Evolutionary conservation across 106 monocot genomes (phyloP).

Genomic region (Dioscorea zingiberensis): DNA sequence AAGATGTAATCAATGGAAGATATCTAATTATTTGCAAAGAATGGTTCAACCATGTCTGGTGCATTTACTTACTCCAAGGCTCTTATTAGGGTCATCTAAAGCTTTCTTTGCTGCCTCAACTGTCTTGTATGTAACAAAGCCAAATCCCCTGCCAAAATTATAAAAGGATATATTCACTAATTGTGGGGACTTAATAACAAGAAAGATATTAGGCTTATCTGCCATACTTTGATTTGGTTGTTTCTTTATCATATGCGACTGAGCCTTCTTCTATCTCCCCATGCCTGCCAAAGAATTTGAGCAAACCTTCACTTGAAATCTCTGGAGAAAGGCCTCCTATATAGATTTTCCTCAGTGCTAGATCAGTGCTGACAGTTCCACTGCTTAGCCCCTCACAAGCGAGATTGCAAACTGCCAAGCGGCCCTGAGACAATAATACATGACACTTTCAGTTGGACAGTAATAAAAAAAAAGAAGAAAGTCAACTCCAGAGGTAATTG

Average conservation of each 20-base stretch:
- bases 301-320: conserved; percentile 36
- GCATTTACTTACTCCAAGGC: conserved; percentile 27
- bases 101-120: conserved; percentile 51
- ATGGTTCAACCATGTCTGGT: too few relatives aligned
- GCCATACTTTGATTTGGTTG: conserved; percentile 35
- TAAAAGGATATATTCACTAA: too few relatives aligned
- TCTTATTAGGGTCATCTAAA: conserved; percentile 44
- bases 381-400: conserved; percentile 45
- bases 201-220: too few relatives aligned
- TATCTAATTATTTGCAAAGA: background rate
- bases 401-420: conserved; percentile 47
- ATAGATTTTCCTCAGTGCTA: conserved; percentile 39
- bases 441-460: background rate
- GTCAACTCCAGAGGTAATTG: too few relatives aligned
- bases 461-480: too few relatives aligned
- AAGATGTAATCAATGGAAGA: background rate
- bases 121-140: conserved; percentile 51
- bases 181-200: too few relatives aligned
- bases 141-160: conserved; percentile 36
- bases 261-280: conserved; percentile 67
- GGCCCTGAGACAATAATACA: conserved; percentile 30
- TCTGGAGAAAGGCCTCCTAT: conserved; percentile 53
- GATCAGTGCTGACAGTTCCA: conserved; percentile 33
- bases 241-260: conserved; percentile 49
- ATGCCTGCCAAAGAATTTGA: conserved; percentile 42